Conservation (phyloP, 805 yeast genomes). For the Metschnikowia baotianmanensis region DNA sequence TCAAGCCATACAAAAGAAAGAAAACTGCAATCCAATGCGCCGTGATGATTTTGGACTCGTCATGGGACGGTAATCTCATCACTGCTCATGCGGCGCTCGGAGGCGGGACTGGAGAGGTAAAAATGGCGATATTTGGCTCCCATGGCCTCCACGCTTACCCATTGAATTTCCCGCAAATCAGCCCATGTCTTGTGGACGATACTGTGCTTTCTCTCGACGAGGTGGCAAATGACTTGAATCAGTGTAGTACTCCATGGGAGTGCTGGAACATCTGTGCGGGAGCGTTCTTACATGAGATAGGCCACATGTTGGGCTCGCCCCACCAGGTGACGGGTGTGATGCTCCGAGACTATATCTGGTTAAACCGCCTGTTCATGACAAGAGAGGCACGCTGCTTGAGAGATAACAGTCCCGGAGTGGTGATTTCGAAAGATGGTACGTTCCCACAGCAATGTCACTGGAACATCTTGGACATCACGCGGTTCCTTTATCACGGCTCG, state of each 20-base stretch:
- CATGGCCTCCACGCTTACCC: conserved; percentile 95
- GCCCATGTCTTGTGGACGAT: conserved; percentile 66
- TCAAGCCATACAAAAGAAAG: conserved; percentile 39
- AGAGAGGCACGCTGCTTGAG: conserved; percentile 59
- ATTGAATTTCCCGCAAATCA: conserved; percentile 66
- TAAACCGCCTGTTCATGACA: conserved; percentile 79
- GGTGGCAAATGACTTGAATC: conserved; percentile 88
- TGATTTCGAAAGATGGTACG: conserved; percentile 34
- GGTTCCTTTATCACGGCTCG: conserved; percentile 79
- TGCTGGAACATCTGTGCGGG: conserved; percentile 83
- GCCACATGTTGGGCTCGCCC: conserved; percentile 88
- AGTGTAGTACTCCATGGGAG: conserved; percentile 90
- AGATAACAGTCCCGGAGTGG: conserved; percentile 47
- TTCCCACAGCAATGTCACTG: conserved; percentile 74
- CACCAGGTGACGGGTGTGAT: conserved; percentile 89
- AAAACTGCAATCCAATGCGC: conserved; percentile 73
- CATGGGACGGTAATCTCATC: conserved; percentile 72
- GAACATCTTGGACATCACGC: conserved; percentile 76
- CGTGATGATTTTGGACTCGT: conserved; percentile 78
- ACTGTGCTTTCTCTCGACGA: conserved; percentile 58
- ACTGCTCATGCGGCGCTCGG: conserved; percentile 95
- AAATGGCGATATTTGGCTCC: conserved; percentile 89
- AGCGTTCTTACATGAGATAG: conserved; percentile 94
- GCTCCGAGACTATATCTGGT: conserved; percentile 79
- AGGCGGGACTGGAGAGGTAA: conserved; percentile 70